A percentile compares a stretch with the other conserved stretches of the same genome.
Evolutionary conservation across 495 filamentous ascomycete genomes (phyloP).

Genomic region (Chaetomium fimeti): DNA sequence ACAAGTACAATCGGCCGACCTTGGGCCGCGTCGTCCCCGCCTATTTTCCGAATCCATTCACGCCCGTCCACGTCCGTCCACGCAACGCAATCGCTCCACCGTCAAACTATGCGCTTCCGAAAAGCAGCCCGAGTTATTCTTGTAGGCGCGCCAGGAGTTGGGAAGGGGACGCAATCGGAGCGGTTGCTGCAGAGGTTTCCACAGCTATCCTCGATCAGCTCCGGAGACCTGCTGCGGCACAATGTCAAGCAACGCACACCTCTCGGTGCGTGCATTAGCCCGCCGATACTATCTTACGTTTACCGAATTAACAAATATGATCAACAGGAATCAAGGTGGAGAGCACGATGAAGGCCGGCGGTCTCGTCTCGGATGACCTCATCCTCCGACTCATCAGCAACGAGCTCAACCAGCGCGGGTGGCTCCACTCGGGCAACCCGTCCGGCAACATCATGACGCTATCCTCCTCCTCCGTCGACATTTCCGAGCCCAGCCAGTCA

Average conservation of each 20-base stretch:
- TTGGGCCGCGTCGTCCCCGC: neutral
- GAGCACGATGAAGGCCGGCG: slow-evolving; percentile 76
- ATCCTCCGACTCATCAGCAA: slow-evolving; percentile 89
- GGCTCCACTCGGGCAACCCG: slow-evolving; percentile 55
- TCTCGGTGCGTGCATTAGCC: slow-evolving; percentile 60
- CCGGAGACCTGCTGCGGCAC: slow-evolving; percentile 84
- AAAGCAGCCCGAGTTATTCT: slow-evolving; percentile 91
- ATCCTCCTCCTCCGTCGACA: slow-evolving; percentile 33
- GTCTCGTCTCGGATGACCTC: slow-evolving; percentile 80
- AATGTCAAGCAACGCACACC: slow-evolving; percentile 87
- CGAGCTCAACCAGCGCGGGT: slow-evolving; percentile 78
- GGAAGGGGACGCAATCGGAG: slow-evolving; percentile 94
- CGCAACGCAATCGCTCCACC: neutral
- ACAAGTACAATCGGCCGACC: neutral
- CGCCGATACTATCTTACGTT: neutral
- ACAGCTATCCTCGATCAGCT: slow-evolving; percentile 86
- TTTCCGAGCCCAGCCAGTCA: slow-evolving; percentile 23
- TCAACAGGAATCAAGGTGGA: slow-evolving; percentile 80
- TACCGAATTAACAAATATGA: neutral
- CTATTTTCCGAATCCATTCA: neutral
- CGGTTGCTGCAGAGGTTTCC: slow-evolving; percentile 82
- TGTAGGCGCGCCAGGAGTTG: slow-evolving; percentile 86
- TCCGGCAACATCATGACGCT: slow-evolving; percentile 46
- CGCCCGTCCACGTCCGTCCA: neutral
- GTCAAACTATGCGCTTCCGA: slow-evolving; percentile 57